Evolutionary conservation across 2,329 filamentous ascomycete species (phyloP).

Genomic region (Xylariaceae sp.): DNA sequence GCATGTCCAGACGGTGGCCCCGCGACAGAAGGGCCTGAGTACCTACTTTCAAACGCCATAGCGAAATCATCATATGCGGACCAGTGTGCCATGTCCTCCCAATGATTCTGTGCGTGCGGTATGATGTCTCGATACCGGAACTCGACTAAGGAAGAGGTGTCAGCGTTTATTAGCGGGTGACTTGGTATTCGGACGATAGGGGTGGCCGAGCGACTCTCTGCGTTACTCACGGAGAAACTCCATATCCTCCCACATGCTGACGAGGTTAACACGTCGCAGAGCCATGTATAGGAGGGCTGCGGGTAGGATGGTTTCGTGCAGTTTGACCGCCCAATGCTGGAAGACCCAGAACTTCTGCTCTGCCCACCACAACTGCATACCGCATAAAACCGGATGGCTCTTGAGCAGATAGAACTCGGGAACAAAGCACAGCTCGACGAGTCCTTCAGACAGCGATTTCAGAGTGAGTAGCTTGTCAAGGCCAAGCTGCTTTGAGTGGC

Average conservation of each 20-base stretch:
- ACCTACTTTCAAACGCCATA: neutral
- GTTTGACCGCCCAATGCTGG: neutral
- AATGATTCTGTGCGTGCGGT: neutral
- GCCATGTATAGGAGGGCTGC: conserved; percentile 8
- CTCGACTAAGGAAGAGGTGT: neutral
- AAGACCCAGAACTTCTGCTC: neutral
- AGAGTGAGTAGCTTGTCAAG: neutral
- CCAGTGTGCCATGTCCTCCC: neutral
- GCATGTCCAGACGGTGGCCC: neutral
- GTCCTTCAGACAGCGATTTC: neutral
- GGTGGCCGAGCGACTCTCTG: neutral
- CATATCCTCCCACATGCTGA: conserved; percentile 7
- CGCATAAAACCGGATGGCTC: neutral
- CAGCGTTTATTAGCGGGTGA: neutral
- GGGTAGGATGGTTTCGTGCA: conserved; percentile 6
- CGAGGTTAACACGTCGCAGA: neutral
- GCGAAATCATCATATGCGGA: neutral
- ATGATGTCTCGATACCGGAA: neutral
- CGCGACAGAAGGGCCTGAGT: neutral
- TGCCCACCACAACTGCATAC: conserved; percentile 12
- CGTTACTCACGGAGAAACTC: conserved; percentile 11
- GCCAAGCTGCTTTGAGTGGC: neutral
- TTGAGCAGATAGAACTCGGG: neutral
- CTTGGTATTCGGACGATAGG: neutral
- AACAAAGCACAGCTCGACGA: neutral